Evolutionary conservation across 2,329 filamentous ascomycete species (phyloP).

Genomic region (Aureobasidium sp.): DNA sequence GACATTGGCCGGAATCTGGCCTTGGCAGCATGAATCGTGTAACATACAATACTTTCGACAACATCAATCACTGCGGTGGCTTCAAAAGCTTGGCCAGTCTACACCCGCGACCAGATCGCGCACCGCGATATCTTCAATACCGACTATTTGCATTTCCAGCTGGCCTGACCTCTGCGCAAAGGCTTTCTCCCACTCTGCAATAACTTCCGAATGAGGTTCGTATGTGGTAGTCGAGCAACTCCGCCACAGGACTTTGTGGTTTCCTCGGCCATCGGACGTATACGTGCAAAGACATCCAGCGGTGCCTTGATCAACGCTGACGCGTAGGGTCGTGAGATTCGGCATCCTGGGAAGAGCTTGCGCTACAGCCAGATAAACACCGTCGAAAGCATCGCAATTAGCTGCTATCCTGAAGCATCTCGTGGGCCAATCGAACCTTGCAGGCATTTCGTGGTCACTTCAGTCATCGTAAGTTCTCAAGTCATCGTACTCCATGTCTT

Average conservation of each 20-base stretch:
- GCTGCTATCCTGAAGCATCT: neutral
- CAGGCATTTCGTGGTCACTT: neutral
- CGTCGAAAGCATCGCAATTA: neutral
- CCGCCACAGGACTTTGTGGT: neutral
- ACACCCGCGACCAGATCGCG: neutral
- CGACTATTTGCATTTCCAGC: neutral
- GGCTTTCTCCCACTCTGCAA: neutral
- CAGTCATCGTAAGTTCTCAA: neutral
- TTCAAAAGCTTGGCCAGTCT: neutral
- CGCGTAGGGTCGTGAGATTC: neutral
- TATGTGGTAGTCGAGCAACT: neutral
- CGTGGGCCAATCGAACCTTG: neutral
- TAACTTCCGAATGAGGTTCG: neutral
- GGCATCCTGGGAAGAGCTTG: neutral
- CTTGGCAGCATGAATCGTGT: no score
- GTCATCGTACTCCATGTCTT: neutral
- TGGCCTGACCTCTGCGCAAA: neutral
- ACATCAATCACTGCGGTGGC: no score
- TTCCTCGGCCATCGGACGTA: neutral
- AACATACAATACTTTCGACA: no score
- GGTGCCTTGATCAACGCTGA: neutral
- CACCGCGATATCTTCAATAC: neutral
- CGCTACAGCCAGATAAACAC: neutral
- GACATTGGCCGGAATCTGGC: no score
- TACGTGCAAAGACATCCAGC: neutral